A percentile compares a stretch with the other conserved stretches of the same genome.
Evolutionary conservation across 148 eudicot genomes (phyloP).

Genomic region (Rhododendron vialii): DNA sequence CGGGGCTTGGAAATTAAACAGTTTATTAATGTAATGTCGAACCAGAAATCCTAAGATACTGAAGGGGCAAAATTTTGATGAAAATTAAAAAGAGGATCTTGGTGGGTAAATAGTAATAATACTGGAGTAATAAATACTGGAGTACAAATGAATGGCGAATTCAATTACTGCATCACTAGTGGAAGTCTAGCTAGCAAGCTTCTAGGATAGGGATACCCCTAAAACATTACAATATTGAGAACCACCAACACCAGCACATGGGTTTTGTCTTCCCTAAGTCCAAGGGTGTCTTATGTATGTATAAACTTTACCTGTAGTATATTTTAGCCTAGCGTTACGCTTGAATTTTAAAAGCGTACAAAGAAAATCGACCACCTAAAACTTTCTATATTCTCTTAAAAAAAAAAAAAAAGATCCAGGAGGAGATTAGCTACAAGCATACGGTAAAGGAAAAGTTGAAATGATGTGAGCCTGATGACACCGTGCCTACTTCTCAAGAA

Average conservation of each 20-base stretch:
- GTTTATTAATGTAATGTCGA: no score
- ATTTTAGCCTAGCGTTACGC: neutral
- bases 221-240: neutral
- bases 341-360: neutral
- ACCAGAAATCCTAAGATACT: no score
- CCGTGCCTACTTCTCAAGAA: neutral
- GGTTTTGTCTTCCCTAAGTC: neutral
- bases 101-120: no score
- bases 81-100: neutral
- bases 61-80: neutral
- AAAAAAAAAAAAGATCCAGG: neutral
- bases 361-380: neutral
- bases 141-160: neutral
- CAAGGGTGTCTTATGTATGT: no score
- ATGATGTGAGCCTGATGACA: neutral
- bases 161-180: neutral
- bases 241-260: neutral
- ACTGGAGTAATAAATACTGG: no score
- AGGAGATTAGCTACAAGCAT: neutral
- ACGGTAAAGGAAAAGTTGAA: neutral
- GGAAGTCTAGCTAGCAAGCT: neutral
- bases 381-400: no score
- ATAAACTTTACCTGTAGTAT: neutral
- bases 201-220: neutral
- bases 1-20: no score